Base-by-base conservation (phyloP, 805 yeast species). In the Wickerhamomyces pijperi region DNA sequence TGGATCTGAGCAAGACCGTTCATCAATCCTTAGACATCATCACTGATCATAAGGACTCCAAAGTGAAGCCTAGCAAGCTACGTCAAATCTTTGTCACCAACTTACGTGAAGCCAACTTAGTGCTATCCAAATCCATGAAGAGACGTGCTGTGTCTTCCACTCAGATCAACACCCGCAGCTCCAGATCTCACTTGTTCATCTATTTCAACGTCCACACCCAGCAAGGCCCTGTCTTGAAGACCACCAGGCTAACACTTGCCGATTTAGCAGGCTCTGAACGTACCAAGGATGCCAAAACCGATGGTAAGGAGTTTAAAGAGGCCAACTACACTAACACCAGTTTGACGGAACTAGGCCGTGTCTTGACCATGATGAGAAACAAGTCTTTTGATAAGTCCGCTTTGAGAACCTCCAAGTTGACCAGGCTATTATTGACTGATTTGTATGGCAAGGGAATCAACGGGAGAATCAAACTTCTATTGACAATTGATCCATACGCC, bases 191-290 rank as follows among this genome's bases (percentile, higher is more conserved):
- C 46, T 63, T 73, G n/a, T 69, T 74, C 46, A 55, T 67, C 3
- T 62, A 65, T 39, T 58, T 73, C 36, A 68, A 69, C 41, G 43
- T 65, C 5, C 63, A 58, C 36, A 49, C 47, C 15, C 43, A 57
- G 35, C 23, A 44, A 37, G 58, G 59, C 2, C 39, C 37, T 19
- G 38, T 47, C 35, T 32, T 56, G 2, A 50, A 46, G 29, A 50
- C 59, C 2, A 51, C 71, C 5, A 59, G 72, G 36, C 53, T 74
- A 20, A 67, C 72, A 0, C 51, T 74, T 33, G 72, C 70, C 0
- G 78, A 74, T 45, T 47, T 74, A 16, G 76, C 78, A 2, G 76
- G 78, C 1, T 60, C 73, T 8, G 78, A 74, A 50, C 59, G 76
- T 46, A 59, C 70, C 9, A 69, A 67, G 41, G 44, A 57, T 12